Evolutionary conservation across 768 basidiomycete genomes (phyloP).

Genomic region (Lyophyllum shimeji): DNA sequence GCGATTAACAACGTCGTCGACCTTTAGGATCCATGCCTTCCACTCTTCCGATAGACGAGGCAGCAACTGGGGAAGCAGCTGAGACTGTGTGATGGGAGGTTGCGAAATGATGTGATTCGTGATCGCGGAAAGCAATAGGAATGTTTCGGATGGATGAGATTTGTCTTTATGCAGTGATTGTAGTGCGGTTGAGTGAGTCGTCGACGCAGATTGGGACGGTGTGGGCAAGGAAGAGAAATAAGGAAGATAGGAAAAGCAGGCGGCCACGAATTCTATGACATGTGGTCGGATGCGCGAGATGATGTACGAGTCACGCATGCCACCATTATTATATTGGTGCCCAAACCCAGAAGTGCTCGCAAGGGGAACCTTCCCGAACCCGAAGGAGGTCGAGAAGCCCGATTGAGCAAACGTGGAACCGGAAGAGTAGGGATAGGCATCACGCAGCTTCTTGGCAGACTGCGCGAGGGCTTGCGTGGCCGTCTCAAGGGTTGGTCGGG

Average conservation of each 20-base stretch:
- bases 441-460: slow-evolving; percentile 71
- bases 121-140: slow-evolving; percentile 65
- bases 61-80: slow-evolving; percentile 55
- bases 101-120: slow-evolving; percentile 69
- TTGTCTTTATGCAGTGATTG: slow-evolving; percentile 61
- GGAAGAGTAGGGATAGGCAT: slow-evolving; percentile 83
- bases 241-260: slow-evolving; percentile 78
- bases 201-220: slow-evolving; percentile 22
- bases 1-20: slow-evolving; percentile 69
- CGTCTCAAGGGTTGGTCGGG: slow-evolving; percentile 78
- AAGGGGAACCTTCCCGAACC: slow-evolving; percentile 28
- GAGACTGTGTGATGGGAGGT: slow-evolving; percentile 62
- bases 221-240: slow-evolving; percentile 70
- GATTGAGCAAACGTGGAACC: slow-evolving; percentile 31
- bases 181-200: slow-evolving; percentile 40
- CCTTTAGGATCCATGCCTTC: slow-evolving; percentile 70
- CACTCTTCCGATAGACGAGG: slow-evolving; percentile 73
- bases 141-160: slow-evolving; percentile 74
- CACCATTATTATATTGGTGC: slow-evolving; percentile 33
- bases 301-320: slow-evolving; percentile 83
- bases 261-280: slow-evolving; percentile 74
- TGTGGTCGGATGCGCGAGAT: slow-evolving; percentile 72
- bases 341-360: slow-evolving; percentile 24
- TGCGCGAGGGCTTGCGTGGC: slow-evolving; percentile 67
- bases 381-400: slow-evolving; percentile 25